Conservation (phyloP, 495 filamentous ascomycete species). For the Alectoria sarmentosa region DNA sequence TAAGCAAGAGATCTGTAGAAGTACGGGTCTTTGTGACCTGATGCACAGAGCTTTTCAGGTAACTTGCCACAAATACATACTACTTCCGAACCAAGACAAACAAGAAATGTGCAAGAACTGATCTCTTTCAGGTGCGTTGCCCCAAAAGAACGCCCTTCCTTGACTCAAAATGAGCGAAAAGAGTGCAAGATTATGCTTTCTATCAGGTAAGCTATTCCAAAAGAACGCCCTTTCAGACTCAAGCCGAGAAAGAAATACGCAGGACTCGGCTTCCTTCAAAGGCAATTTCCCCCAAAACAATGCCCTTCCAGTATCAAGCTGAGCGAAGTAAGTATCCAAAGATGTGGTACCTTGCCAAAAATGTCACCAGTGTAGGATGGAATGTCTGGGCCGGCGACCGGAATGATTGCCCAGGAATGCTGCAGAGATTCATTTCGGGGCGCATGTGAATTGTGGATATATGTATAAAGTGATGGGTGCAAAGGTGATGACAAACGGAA, state of each 20-base stretch:
- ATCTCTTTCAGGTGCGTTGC: no score
- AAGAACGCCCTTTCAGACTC: not conserved
- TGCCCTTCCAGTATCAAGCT: not conserved
- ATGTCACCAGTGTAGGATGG: not conserved
- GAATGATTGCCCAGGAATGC: not conserved
- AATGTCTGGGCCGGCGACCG: not conserved
- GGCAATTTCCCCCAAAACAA: no score
- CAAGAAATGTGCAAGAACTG: no score
- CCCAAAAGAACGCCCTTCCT: no score
- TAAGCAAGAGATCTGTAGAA: not conserved
- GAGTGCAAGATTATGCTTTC: no score
- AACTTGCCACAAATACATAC: not conserved
- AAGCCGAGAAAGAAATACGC: not conserved
- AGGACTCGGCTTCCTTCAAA: not conserved
- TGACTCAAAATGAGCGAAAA: no score
- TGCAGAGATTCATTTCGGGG: not conserved
- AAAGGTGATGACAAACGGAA: not conserved
- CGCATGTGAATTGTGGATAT: not conserved
- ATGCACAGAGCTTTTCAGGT: no score
- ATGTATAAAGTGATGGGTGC: not conserved
- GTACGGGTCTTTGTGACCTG: not conserved
- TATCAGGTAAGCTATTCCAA: no score
- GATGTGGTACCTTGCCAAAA: not conserved
- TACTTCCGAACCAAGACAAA: no score
- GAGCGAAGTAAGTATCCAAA: not conserved